phyloP scores from a whole-genome alignment of 73 alveolate genomes.

The Effrenium voratum region DNA sequence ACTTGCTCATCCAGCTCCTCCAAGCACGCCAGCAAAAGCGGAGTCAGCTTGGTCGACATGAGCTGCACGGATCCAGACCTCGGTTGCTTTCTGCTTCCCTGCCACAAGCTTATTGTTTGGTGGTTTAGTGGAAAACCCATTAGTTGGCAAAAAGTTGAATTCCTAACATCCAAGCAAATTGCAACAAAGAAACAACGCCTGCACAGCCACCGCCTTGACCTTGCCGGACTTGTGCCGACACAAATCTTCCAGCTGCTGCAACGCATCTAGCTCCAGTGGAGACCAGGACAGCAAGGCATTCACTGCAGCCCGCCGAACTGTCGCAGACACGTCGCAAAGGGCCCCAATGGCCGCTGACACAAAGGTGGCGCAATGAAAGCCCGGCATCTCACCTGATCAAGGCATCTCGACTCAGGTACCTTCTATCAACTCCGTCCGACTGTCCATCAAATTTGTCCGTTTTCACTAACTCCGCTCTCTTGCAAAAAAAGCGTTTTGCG shows the following conservation, averaged over 20 bases:
- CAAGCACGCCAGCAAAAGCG: slow-evolving; percentile 6
- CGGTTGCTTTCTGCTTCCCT: too few relatives aligned
- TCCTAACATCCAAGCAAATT: too few relatives aligned
- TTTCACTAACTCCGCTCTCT: too few relatives aligned
- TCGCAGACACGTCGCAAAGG: slow-evolving; percentile 13
- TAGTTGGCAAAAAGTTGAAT: too few relatives aligned
- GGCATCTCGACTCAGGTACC: too few relatives aligned
- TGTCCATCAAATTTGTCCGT: too few relatives aligned
- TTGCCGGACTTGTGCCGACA: slow-evolving; percentile 43
- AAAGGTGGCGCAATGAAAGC: not conserved
- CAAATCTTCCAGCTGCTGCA: slow-evolving; percentile 15
- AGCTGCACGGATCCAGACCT: not conserved
- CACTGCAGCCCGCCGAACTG: slow-evolving; percentile 54
- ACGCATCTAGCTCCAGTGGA: not conserved
- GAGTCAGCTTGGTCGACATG: not conserved
- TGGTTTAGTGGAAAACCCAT: too few relatives aligned
- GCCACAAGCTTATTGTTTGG: too few relatives aligned
- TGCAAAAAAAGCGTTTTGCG: too few relatives aligned
- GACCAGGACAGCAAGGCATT: slow-evolving; percentile 56
- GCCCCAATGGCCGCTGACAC: slow-evolving; percentile 7
- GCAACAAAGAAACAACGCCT: too few relatives aligned
- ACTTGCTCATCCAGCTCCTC: slow-evolving; percentile 44
- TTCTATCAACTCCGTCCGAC: too few relatives aligned
- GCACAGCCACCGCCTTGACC: slow-evolving; percentile 53
- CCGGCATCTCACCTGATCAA: too few relatives aligned